Base-by-base conservation (phyloP, 177 flowering plant genomes). In the Vitis hybrid region DNA sequence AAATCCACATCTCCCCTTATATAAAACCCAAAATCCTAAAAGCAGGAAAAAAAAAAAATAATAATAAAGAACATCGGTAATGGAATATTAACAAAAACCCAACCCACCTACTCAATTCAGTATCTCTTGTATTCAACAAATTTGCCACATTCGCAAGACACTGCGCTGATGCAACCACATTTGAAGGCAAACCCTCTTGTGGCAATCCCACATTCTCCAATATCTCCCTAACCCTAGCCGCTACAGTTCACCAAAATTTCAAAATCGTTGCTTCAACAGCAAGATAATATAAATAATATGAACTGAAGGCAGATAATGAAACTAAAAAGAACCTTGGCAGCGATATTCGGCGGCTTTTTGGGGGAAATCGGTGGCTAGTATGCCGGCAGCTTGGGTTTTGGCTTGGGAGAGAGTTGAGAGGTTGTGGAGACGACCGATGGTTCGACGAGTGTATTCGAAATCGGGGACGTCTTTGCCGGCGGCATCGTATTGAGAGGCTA, bases 101-200 rank as follows among this genome's bases (percentile, higher is more conserved):
- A 17, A 81, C 86, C 68, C 63, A 86, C 99, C 98, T 96, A 74
- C 97, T 93, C 52, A 94, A 75, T 76, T 96, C 99, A 11, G 99
- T 96, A 70, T 96, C 99, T 74, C 97, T 87, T 70, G 89, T 84
- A 72, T 93, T 91, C 79, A 96, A 84, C 76, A 93, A 80, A 87
- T 96, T 96, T 2, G 97, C 91, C 58, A 96, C 92, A 83, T 80
- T 92, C 1, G 97, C 95, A 57, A 96, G 88, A 77, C 89, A 91
- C 72, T 91, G 97, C 1, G 88, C 88, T 0, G 97, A 93, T 4
- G 87, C 69, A 51, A 91, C 92, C 34, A 86, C 91, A 72, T 83
- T 88, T 2, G 92, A 84, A 0, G 97, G 80, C 75, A 96, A 81
- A 75, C 88, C 85, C 71, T 93, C 98, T 69, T 85, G 97, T 21